Base-by-base conservation (phyloP, 2,329 filamentous ascomycete species). In the Fusarium brachygibbosum region DNA sequence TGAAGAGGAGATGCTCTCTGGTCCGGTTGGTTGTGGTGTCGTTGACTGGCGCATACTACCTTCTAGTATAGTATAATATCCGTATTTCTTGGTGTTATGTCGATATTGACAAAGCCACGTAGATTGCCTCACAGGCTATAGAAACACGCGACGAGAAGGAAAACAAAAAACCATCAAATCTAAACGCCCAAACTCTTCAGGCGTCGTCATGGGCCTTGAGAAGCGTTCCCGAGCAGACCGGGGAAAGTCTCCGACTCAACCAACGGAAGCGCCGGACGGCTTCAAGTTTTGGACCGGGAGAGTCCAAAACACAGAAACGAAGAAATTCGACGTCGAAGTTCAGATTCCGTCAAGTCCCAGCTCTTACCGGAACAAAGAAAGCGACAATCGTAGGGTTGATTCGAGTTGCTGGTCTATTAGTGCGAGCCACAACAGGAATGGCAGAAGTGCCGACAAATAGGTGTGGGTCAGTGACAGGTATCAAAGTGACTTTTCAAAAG, bases 181-280 rank as follows among this genome's bases (percentile, higher is more conserved):
- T 52, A 51, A 68, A 55, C 53, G 38, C 21, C 52, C 44, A 37
- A 51, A 29, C 54, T 31, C 51, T 54, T 56, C 58, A 51, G 49
- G 58, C 58, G 42, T 55, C 57, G 52, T 68, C 49, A 67, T 69
- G 62, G 69, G 58, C 58, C 53, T 50, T 50, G 41, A 44, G 58
- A 34, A 32, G 42, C 25, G 32, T 68, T 58, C 70, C 59, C 71
- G 61, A 71, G 44, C 52, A 66, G 42, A 63, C 68, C 65, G 71
- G 68, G 53, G 63, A 58, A 64, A 64, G 64, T 72, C 59, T 55
- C 62, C 63, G 69, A 55, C 41, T 64, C 40, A 38, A 46, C 46
- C 56, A 58, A 55, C 71, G 71, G 71, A 74, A 74, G 71, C 71
- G 45, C 71, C 71, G 71, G 71, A 73, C 65, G 57, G 53, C 61